phyloP scores from a whole-genome alignment of 2,329 filamentous ascomycete genomes.

The Chrysosporium queenslandicum region DNA sequence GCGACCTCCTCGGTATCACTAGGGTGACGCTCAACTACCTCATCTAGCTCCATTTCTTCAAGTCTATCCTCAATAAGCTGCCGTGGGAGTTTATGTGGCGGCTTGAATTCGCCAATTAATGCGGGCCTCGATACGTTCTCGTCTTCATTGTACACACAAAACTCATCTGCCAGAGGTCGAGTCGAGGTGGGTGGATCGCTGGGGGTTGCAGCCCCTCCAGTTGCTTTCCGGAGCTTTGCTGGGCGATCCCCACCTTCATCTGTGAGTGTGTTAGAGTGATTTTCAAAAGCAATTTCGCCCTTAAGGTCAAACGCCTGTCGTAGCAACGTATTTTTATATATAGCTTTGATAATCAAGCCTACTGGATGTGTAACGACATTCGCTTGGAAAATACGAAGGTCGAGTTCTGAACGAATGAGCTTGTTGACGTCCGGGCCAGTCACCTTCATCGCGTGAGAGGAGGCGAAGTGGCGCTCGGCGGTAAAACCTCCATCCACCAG shows the following conservation, averaged over 20 bases:
- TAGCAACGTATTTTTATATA: constrained; percentile 6
- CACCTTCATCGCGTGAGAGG: constrained; percentile 8
- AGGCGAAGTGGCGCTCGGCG: constrained; percentile 12
- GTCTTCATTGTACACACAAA: constrained; percentile 28
- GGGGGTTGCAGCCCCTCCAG: constrained; percentile 7
- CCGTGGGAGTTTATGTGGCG: constrained; percentile 40
- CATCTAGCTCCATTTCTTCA: constrained; percentile 33
- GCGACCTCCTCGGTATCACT: constrained; percentile 21
- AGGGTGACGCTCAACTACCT: constrained; percentile 28
- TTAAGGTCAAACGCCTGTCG: constrained; percentile 12
- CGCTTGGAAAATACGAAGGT: constrained; percentile 13
- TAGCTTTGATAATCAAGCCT: not conserved
- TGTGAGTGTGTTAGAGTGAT: constrained; percentile 16
- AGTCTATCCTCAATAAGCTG: constrained; percentile 37
- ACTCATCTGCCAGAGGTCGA: constrained; percentile 26
- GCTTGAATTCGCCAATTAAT: constrained; percentile 39
- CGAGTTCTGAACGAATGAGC: constrained; percentile 13
- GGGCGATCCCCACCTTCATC: not conserved
- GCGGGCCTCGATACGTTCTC: constrained; percentile 19
- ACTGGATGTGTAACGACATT: constrained; percentile 13
- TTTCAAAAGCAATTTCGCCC: constrained; percentile 16
- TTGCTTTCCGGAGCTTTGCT: not conserved
- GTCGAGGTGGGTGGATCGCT: not conserved
- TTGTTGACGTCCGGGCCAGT: constrained; percentile 5
- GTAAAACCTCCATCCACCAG: constrained; percentile 9